These are phyloP conservation scores for Uronychia binucleata DNA, from an alignment of 73 alveolate species.

Conservation along the genomic window DNA sequence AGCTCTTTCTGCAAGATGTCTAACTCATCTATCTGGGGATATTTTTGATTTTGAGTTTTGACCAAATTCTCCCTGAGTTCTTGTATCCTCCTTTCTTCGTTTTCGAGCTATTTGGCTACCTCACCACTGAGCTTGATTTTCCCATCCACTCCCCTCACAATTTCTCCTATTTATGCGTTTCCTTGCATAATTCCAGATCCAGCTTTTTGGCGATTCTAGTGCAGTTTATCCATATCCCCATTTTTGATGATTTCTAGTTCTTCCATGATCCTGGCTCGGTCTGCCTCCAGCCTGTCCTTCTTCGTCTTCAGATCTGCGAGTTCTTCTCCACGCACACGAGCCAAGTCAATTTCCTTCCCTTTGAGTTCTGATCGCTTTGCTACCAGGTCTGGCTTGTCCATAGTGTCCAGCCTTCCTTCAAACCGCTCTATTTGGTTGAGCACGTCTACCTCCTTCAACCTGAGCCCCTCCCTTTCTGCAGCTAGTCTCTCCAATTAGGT, in stretches of 20 bases:
- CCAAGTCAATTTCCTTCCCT: slow-evolving; percentile 70
- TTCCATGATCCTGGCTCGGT: slow-evolving; percentile 77
- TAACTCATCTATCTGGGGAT: slow-evolving; percentile 9
- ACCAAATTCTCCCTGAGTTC: neutral
- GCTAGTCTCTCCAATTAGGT: slow-evolving; percentile 38
- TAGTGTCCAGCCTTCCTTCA: slow-evolving; percentile 4
- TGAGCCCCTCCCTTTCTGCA: slow-evolving; percentile 44
- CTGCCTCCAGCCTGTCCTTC: slow-evolving; percentile 75
- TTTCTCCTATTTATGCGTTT: neutral
- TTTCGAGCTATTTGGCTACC: neutral
- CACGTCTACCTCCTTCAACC: slow-evolving; percentile 29
- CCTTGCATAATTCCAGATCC: neutral
- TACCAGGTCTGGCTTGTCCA: slow-evolving; percentile 11
- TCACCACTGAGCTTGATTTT: neutral
- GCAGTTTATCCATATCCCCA: slow-evolving; percentile 14
- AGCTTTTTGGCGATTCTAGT: neutral
- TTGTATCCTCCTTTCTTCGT: neutral
- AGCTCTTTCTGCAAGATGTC: slow-evolving; percentile 21
- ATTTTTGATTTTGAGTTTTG: no score
- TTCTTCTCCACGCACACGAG: slow-evolving; percentile 73
- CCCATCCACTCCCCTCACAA: neutral
- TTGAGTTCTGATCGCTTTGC: slow-evolving; percentile 59
- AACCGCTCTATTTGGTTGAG: slow-evolving; percentile 8
- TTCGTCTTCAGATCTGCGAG: slow-evolving; percentile 66
- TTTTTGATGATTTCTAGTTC: slow-evolving; percentile 63